Evolutionary conservation across 2,329 filamentous ascomycete species (phyloP), one percentile per base, ranked within the genome.

Genomic region (Leptographium procerum): DNA sequence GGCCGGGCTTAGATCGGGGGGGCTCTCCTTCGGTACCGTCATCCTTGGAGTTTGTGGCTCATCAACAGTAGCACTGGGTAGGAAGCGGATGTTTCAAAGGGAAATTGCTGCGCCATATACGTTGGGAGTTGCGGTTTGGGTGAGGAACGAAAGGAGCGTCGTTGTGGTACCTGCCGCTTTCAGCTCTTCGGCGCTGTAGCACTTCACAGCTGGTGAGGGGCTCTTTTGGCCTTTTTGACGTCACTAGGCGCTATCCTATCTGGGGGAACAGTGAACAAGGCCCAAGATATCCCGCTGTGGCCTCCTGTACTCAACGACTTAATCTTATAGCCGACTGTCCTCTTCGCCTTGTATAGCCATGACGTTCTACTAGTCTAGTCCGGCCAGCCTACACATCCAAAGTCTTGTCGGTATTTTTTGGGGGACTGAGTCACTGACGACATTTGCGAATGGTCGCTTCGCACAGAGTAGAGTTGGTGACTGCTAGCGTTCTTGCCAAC

Each of bases 1-100:
- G 22, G 65, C 57, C 10, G 70, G 58, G 9, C 66, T 70, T 10
- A 63, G 58, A 13, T 22, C 16, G 22, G n/a, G 8, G 51, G 28
- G 5, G 50, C 28, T 31, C 40, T 14, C 34, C 48, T 26, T 14
- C 22, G 19, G 13, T 31, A 52, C 14, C 45, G 24, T 28, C 55
- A 48, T 56, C 16, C 3, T 33, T 22, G 19, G 40, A 36, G 34
- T 11, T 14, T 36, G 13, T 8, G 16, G 13, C 10, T 43, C 8
- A 43, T 22, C 16, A 19, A 43, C 16, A 43, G 40, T 7, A 5
- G n/a, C 16, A 19, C 5, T 16, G 19, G 19, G 40, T 8, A 43
- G 19, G 4, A 40, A 7, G 1, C 9, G 14, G 4, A 16, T 16
- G 1, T 40, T 19, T 40, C 10, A 45, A 45, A 45, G 19, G 14